phyloP scores from a whole-genome alignment of 257 asterid species.

The Solanum okadae region DNA sequence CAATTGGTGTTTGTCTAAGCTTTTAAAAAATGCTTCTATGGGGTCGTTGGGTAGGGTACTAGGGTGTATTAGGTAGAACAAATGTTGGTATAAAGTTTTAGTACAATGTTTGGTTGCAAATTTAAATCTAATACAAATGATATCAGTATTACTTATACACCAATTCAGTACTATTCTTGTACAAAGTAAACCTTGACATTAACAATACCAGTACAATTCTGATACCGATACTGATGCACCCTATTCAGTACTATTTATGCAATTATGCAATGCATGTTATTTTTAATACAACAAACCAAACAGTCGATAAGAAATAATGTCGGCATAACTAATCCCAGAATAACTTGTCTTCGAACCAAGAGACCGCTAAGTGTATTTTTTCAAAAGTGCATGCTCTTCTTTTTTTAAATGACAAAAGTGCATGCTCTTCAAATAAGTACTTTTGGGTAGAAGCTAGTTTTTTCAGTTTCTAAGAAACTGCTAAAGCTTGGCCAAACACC shows the following conservation, averaged over 20 bases:
- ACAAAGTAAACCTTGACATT: background rate
- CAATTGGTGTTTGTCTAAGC: background rate
- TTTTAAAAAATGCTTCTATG: background rate
- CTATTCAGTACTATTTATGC: background rate
- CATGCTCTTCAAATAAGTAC: background rate
- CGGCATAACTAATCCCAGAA: background rate
- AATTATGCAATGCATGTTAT: background rate
- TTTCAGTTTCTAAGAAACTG: background rate
- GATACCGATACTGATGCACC: background rate
- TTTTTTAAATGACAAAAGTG: background rate
- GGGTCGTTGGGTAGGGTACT: background rate
- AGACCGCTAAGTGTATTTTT: background rate
- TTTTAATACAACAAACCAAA: background rate
- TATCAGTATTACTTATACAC: background rate
- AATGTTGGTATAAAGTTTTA: background rate
- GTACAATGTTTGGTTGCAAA: background rate
- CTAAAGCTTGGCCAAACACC: background rate
- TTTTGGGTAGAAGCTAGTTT: background rate
- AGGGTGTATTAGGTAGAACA: background rate
- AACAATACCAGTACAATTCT: background rate
- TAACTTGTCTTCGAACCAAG: background rate
- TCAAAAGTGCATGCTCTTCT: background rate
- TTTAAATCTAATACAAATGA: background rate
- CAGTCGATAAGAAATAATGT: background rate
- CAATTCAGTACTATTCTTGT: background rate